phyloP scores from a whole-genome alignment of 768 basidiomycete species.

The Collybia sp. region DNA sequence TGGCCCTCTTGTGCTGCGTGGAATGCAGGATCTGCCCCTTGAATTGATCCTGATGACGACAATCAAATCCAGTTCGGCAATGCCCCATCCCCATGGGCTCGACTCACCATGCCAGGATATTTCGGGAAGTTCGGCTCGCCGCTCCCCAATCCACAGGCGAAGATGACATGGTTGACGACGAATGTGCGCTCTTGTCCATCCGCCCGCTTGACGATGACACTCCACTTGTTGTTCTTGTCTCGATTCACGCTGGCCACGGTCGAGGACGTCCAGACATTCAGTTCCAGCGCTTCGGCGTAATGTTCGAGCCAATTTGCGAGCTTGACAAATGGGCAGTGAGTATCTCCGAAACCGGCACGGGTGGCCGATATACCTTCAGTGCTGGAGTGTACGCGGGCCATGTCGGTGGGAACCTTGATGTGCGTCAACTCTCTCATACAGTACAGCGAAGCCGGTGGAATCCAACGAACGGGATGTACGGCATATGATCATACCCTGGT shows the following conservation, averaged over 20 bases:
- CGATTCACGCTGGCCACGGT: slow-evolving; percentile 27
- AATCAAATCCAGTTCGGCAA: not conserved
- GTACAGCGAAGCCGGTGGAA: not conserved
- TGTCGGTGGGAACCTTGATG: slow-evolving; percentile 41
- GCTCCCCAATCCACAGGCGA: slow-evolving; percentile 49
- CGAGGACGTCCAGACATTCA: slow-evolving; percentile 62
- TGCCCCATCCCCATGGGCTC: not conserved
- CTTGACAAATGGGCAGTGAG: slow-evolving; percentile 18
- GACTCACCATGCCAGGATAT: slow-evolving; percentile 40
- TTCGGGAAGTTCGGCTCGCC: slow-evolving; percentile 40
- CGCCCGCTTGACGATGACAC: slow-evolving; percentile 30
- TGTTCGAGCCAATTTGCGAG: slow-evolving; percentile 66
- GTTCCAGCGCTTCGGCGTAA: slow-evolving; percentile 55
- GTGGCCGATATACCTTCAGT: slow-evolving; percentile 29
- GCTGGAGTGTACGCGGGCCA: slow-evolving; percentile 61
- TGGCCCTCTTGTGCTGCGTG: slow-evolving; percentile 45
- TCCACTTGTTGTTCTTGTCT: slow-evolving; percentile 33
- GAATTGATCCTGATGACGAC: slow-evolving; percentile 41
- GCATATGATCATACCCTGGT: slow-evolving; percentile 17
- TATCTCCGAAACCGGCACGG: not conserved
- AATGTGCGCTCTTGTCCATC: slow-evolving; percentile 32
- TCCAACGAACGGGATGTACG: slow-evolving; percentile 50
- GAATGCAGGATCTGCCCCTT: slow-evolving; percentile 64
- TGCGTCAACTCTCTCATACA: not conserved
- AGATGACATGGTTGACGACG: slow-evolving; percentile 43